Evolutionary conservation across 1,139 yeast genomes (phyloP), one percentile per base, ranked within the genome.

Genomic region (Pichiaceae sp.): DNA sequence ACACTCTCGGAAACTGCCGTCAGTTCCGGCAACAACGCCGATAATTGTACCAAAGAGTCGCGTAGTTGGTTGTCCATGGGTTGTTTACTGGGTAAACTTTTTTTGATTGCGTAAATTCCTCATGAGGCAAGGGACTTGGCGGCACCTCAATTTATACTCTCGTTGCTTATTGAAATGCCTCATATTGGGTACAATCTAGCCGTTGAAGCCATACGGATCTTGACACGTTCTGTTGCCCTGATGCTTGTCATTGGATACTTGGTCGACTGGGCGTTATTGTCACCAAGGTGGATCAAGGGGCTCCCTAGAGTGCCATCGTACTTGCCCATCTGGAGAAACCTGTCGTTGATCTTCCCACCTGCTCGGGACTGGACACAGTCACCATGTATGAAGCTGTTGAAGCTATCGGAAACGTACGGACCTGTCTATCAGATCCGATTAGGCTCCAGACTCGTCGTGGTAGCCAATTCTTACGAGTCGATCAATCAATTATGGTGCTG

Each of bases 391-490:
- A 60, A 60, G 3, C 79, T 70, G 51, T 46, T 59, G 42, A 44
- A 54, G n/a, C 75, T 86, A 80, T 45, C 70, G 0, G 38, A 56
- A 17, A 41, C 44, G 16, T 68, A 69, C 44, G 67, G 72, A 0
- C 62, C 70, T 3, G 68, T 80, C 1, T 80, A 70, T 49, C 91
- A 81, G 48, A 63, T 81, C 23, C 58, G 82, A 33, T 55, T 82
- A 38, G 94, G 94, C 0, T 59, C 56, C 20, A 63, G 59, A 36
- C 60, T 72, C 9, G 70, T 78, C 0, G 66, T 83, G 7, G 79
- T 83, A 21, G 89, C 78, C 9, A 81, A 83, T 51, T 68, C 80
- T 1, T 76, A 61, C 47, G 68, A 66, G 2, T 68, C 79, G 5
- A 75, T 78, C 1, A 55, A 59, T 30, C 57, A 62, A 23, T 56